Percentiles rank a stretch among this genome's conserved stretches.
Conservation (phyloP, 495 filamentous ascomycete genomes). For the Daldinia bambusicola region DNA sequence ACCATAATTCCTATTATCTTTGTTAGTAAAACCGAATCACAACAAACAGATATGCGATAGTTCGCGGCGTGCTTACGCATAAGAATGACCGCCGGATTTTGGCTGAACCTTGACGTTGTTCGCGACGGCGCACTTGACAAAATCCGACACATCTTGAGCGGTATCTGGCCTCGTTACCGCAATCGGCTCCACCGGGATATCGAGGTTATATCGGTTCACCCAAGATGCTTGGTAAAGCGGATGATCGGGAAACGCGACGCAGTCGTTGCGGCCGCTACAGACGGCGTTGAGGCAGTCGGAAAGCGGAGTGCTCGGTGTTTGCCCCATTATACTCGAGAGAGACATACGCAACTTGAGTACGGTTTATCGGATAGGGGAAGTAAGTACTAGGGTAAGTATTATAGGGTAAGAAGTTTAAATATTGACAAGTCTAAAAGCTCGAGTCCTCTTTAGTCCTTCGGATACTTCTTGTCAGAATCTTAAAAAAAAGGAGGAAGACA, state of each 20-base stretch:
- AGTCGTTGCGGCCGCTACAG: conserved; percentile 53
- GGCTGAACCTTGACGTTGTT: conserved; percentile 71
- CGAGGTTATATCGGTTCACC: conserved; percentile 71
- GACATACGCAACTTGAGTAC: conserved; percentile 4
- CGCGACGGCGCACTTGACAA: conserved; percentile 67
- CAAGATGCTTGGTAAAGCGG: conserved; percentile 55
- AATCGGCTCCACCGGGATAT: conserved; percentile 66
- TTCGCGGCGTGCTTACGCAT: conserved; percentile 53
- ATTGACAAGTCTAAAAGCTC: conserved; percentile 5
- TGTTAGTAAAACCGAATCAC: conserved; percentile 17
- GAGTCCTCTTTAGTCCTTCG: not conserved
- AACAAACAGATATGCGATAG: not conserved
- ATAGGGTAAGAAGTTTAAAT: conserved; percentile 16
- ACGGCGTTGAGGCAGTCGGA: conserved; percentile 54
- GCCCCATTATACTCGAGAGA: conserved; percentile 44
- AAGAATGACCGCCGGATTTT: conserved; percentile 78
- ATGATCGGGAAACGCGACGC: conserved; percentile 53
- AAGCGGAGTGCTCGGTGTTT: conserved; percentile 46
- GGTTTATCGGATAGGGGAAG: not conserved
- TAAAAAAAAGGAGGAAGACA: not conserved
- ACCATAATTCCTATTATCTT: conserved; percentile 48
- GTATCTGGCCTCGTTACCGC: conserved; percentile 70
- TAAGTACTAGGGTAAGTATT: too few relatives aligned
- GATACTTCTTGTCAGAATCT: conserved; percentile 4
- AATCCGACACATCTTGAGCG: conserved; percentile 64